Percentiles rank a stretch among this genome's conserved stretches.
These are phyloP conservation scores for Ophiostoma quercus DNA, from an alignment of 2,329 filamentous ascomycete species.

Conservation along the genomic window DNA sequence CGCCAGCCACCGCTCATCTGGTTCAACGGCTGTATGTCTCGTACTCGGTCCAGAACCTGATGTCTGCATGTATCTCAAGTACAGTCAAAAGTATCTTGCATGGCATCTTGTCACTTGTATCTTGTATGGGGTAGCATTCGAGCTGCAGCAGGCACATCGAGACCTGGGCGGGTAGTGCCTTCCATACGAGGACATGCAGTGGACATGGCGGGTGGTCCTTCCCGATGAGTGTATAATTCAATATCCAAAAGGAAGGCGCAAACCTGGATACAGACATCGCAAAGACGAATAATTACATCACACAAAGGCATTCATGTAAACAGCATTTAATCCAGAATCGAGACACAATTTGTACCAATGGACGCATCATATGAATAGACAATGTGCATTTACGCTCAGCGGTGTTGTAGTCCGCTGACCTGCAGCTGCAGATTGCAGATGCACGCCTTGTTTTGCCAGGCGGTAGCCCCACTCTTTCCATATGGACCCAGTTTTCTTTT, in stretches of 20 bases:
- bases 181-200: not conserved
- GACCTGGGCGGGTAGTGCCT: constrained; percentile 3
- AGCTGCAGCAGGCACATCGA: not conserved
- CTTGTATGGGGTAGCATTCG: constrained; percentile 8
- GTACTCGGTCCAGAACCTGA: constrained; percentile 2
- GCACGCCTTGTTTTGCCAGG: constrained; percentile 14
- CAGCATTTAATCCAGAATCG: not conserved
- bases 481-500: not conserved
- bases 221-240: not conserved
- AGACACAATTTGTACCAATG: not conserved
- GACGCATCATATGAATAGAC: constrained; percentile 1
- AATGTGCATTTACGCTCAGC: not conserved
- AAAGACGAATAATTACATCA: not conserved
- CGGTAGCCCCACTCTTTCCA: not conserved
- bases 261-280: not conserved
- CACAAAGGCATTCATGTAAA: not conserved
- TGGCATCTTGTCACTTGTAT: constrained; percentile 1
- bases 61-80: not conserved
- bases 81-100: not conserved
- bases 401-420: constrained; percentile 4
- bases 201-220: not conserved
- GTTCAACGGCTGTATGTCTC: not conserved
- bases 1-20: not conserved
- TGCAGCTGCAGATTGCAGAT: constrained; percentile 12
- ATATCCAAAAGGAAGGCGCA: not conserved